Base-by-base conservation (phyloP, 2,329 filamentous ascomycete genomes). In the Trichocomaceae sp. region DNA sequence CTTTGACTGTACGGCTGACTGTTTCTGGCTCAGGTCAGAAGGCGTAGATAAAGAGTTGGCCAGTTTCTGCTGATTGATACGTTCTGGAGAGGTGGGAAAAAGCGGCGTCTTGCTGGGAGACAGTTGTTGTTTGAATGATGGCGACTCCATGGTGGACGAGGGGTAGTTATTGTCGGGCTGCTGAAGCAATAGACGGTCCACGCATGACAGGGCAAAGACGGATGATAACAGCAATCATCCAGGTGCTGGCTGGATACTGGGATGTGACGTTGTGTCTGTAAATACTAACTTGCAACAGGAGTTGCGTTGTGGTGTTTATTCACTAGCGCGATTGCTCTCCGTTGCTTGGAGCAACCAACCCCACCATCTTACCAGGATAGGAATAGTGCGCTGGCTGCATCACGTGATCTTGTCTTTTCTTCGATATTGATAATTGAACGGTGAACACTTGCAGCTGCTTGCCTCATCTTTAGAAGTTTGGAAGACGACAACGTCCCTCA, bases 1-100 rank as follows among this genome's bases (percentile, higher is more conserved):
- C 62, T 75, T 77, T 31, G 72, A 64, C 58, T 77, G 75, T 1
- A 78, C 75, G 58, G 77, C 76, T 1, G 73, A 74, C 65, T 68
- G 53, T 71, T 74, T 45, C 6, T 64, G 65, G 8, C 69, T 58
- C 1, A 71, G 59, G 17, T 75, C 70, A 2, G 67, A 59, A 2
- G 68, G 64, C 29, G 71, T 53, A 5, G 72, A 72, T 8, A 74
- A 73, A 1, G 75, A 76, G 17, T 63, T 64, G 37, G 68, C 68
- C 44, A 73, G 62, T 41, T 63, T 67, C 64, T 76, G 73, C 64
- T 77, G 73, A 60, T 78, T 78, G 58, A 77, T 73, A 45, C 75
- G 74, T 58, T 77, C 73, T 22, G 75, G 73, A n/a, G 76, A 76
- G 5, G 77, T 58, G 51, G 74, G 74, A 54, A 72, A 68, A 35